Evolutionary conservation across 768 basidiomycete species (phyloP), one percentile per base, ranked within the genome.

Genomic region (Inosperma sp.): DNA sequence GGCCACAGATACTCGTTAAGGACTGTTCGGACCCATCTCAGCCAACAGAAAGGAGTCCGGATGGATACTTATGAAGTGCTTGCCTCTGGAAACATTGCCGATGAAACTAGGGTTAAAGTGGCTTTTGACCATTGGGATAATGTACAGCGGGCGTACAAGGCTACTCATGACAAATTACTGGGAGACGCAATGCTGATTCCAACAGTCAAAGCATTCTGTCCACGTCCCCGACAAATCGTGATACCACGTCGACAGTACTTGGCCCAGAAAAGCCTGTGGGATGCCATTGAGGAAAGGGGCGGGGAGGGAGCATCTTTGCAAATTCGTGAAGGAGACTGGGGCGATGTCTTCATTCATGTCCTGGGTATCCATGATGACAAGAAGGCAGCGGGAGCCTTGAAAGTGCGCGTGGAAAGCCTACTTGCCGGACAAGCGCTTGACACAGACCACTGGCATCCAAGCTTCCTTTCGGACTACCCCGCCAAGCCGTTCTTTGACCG

Each of bases 361-460:
- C 56, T 67, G 1, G 82, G 82, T 0, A n/a, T n/a, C n/a, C n/a
- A n/a, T n/a, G 68, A 76, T 12, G 75, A 77, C 41, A 77, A 78
- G 62, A 74, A 77, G 54, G 72, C 72, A 2, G 71, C 76, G 1
- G 83, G 82, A 2, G 68, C 73, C 6, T 59, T 84, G 51, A 84
- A 82, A 65, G 82, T 83, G 12, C 68, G 81, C 46, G 76, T 80
- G 0, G 83, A 84, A 60, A 74, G 67, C 42, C 59, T 84, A 34
- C 74, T 72, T 2, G 69, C 68, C 13, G 82, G 82, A 4, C 74
- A 78, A 36, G 76, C 65, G 31, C 65, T 83, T 6, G 69, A 65
- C 29, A 64, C 63, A 5, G n/a, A 27, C 3, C 71, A 69, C 29
- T 83, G 80, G 81, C 81, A 82, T 60, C 63, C 68, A 25, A 69